phyloP scores from a whole-genome alignment of 2,329 filamentous ascomycete species.

The Epichloe gansuensis region DNA sequence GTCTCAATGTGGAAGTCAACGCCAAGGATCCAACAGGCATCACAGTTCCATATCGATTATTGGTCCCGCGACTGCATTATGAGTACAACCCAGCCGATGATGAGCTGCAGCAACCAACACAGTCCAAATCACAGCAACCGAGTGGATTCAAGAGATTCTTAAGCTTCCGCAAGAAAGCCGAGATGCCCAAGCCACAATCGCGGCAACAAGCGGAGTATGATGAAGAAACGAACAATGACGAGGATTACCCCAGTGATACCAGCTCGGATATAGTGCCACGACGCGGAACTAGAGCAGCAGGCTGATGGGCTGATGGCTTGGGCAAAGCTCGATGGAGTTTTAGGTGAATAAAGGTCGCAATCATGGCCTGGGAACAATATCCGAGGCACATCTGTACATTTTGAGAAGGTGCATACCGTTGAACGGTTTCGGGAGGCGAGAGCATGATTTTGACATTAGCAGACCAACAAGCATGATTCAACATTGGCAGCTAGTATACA shows the following conservation, averaged over 20 bases:
- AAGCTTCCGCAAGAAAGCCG: conserved; percentile 29
- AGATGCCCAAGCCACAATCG: conserved; percentile 7
- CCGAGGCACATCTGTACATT: no score
- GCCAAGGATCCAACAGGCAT: conserved; percentile 76
- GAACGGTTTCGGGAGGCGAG: background rate
- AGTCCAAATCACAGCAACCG: conserved; percentile 17
- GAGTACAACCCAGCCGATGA: conserved; percentile 34
- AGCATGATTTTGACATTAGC: background rate
- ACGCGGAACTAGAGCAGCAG: background rate
- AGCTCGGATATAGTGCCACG: conserved; percentile 6
- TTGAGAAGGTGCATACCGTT: background rate
- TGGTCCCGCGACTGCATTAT: conserved; percentile 68
- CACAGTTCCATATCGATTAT: conserved; percentile 73
- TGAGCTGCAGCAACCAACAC: conserved; percentile 11
- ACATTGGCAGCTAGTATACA: background rate
- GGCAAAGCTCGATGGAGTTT: conserved; percentile 1
- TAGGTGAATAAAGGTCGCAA: no score
- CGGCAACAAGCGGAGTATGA: conserved; percentile 12
- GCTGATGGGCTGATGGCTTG: background rate
- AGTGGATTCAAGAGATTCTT: conserved; percentile 33
- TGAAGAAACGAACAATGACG: conserved; percentile 14
- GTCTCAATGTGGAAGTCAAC: conserved; percentile 80
- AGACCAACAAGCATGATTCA: background rate
- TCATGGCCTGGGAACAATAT: no score
- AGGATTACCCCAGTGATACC: conserved; percentile 7